Evolutionary conservation across 1,284 basidiomycete species (phyloP).

Genomic region (Porodaedalea pini): DNA sequence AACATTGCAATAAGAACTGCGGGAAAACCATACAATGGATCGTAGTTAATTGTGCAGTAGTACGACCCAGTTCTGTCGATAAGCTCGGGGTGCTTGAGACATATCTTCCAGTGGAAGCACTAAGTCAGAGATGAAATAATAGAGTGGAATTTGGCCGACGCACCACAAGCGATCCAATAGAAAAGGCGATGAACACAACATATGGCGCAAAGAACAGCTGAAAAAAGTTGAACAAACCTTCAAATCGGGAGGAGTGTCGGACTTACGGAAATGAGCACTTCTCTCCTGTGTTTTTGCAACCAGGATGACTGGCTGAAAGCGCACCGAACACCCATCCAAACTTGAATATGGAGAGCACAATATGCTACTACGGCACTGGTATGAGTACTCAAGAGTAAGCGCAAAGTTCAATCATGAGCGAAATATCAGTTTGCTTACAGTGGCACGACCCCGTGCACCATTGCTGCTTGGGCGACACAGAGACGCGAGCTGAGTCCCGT

Average conservation of each 20-base stretch:
- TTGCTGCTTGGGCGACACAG: slow-evolving; percentile 16
- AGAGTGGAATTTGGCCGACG: neutral
- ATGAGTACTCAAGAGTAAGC: neutral
- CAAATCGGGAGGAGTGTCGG: neutral
- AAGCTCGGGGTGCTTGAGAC: slow-evolving; percentile 7
- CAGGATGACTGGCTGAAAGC: slow-evolving; percentile 9
- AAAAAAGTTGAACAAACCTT: neutral
- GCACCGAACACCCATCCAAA: slow-evolving; percentile 15
- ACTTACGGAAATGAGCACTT: slow-evolving; percentile 8
- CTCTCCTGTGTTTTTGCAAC: slow-evolving; percentile 6
- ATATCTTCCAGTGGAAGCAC: neutral
- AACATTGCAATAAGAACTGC: neutral
- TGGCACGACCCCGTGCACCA: slow-evolving; percentile 20
- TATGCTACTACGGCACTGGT: slow-evolving; percentile 8
- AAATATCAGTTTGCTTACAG: slow-evolving; percentile 1
- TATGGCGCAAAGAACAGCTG: slow-evolving; percentile 17
- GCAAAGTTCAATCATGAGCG: too few species aligned
- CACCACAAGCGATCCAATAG: slow-evolving; percentile 10
- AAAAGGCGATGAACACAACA: slow-evolving; percentile 14
- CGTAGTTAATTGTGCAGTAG: slow-evolving; percentile 16
- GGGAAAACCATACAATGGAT: slow-evolving; percentile 7
- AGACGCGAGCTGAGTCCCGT: slow-evolving; percentile 5
- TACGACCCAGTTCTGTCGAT: slow-evolving; percentile 12
- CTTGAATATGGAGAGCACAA: slow-evolving; percentile 17
- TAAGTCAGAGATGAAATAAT: neutral